Percentiles rank a stretch among this genome's conserved stretches.
Conservation (phyloP, 2,329 filamentous ascomycete species). For the Byssothecium circinans region DNA sequence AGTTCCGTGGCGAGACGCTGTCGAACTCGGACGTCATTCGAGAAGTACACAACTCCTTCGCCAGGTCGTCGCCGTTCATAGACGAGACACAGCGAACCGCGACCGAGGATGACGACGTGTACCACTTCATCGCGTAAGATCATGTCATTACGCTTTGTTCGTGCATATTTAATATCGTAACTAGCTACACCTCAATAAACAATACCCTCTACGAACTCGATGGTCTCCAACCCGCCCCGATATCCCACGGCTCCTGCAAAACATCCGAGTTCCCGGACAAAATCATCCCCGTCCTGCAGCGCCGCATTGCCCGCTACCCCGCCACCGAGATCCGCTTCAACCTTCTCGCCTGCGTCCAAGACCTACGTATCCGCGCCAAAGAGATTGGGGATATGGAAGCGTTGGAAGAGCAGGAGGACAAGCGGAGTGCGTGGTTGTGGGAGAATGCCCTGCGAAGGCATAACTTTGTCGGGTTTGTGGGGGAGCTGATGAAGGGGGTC, state of each 20-base stretch:
- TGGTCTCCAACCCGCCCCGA: constrained; percentile 88
- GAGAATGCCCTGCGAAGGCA: constrained; percentile 90
- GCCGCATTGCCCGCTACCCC: constrained; percentile 82
- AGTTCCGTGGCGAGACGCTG: constrained; percentile 71
- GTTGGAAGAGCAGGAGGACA: constrained; percentile 77
- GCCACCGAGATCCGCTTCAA: constrained; percentile 92
- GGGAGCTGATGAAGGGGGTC: constrained; percentile 85
- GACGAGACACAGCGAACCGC: constrained; percentile 80
- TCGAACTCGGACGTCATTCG: constrained; percentile 64
- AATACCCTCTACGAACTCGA: constrained; percentile 90
- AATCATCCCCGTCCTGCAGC: constrained; percentile 84
- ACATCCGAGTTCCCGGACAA: constrained; percentile 72
- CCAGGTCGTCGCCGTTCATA: constrained; percentile 83
- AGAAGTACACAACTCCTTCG: constrained; percentile 85
- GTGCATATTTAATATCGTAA: neutral
- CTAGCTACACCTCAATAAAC: constrained; percentile 73
- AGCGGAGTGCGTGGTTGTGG: constrained; percentile 85
- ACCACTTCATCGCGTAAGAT: constrained; percentile 84
- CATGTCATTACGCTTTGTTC: neutral
- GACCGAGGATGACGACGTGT: constrained; percentile 82
- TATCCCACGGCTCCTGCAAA: constrained; percentile 78
- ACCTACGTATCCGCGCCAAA: constrained; percentile 73
- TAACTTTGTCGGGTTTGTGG: constrained; percentile 96
- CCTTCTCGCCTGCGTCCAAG: constrained; percentile 85
- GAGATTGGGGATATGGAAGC: constrained; percentile 82